Conservation (phyloP, 2,329 filamentous ascomycete genomes). For the Xylariales sp. region DNA sequence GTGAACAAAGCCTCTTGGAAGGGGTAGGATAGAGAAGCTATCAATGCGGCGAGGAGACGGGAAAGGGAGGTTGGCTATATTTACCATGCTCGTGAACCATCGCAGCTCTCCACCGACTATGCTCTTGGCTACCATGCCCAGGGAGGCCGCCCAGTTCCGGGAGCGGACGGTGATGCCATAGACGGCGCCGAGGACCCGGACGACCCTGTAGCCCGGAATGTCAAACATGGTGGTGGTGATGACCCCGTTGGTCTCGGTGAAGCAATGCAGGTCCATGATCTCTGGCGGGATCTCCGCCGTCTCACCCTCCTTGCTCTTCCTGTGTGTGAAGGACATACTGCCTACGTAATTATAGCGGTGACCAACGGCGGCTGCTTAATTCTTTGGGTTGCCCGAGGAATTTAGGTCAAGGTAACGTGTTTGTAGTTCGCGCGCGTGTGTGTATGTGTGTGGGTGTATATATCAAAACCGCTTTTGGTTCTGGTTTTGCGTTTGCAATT, state of each 20-base stretch:
- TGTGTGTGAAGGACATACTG: not conserved
- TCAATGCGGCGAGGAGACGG: too few relatives aligned
- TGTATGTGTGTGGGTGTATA: too few relatives aligned
- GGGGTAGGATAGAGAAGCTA: too few relatives aligned
- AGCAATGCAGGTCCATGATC: slow-evolving; percentile 49
- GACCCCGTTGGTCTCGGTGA: slow-evolving; percentile 57
- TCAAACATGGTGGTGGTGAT: slow-evolving; percentile 62
- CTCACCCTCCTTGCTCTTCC: not conserved
- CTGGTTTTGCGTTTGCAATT: too few relatives aligned
- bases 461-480: too few relatives aligned
- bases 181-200: slow-evolving; percentile 52
- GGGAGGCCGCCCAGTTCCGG: slow-evolving; percentile 52
- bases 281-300: slow-evolving; percentile 31
- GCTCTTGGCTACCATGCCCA: slow-evolving; percentile 53
- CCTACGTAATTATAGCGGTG: too few relatives aligned
- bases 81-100: slow-evolving; percentile 52
- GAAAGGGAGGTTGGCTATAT: slow-evolving; percentile 5
- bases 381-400: too few relatives aligned
- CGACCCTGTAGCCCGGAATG: slow-evolving; percentile 55
- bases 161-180: slow-evolving; percentile 54
- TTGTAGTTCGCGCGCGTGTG: too few relatives aligned
- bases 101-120: slow-evolving; percentile 54
- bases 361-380: too few relatives aligned
- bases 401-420: too few relatives aligned
- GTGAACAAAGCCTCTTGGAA: too few relatives aligned